These are phyloP conservation scores for Saururus chinensis DNA, from an alignment of 164 flowering plant species.

Conservation along the genomic window DNA sequence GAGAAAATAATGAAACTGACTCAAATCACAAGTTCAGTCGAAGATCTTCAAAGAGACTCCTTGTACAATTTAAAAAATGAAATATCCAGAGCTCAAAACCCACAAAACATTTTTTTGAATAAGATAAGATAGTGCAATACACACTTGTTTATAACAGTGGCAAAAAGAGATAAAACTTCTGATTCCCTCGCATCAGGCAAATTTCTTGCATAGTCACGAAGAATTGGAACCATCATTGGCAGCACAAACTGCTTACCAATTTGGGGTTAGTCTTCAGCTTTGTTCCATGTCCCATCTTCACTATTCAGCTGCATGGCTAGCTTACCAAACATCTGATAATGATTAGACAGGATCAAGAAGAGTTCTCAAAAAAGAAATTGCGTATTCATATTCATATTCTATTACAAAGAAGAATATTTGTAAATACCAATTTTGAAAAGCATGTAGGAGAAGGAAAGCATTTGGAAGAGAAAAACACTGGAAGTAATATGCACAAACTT, in stretches of 20 bases:
- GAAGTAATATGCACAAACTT: too few relatives aligned
- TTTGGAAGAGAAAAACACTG: too few relatives aligned
- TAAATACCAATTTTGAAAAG: too few relatives aligned
- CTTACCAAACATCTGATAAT: conserved; percentile 74
- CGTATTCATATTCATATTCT: neutral
- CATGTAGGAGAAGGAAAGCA: too few relatives aligned
- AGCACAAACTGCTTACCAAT: conserved; percentile 98
- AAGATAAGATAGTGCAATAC: neutral
- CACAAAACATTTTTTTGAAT: neutral
- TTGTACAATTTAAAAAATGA: too few relatives aligned
- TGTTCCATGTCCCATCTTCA: conserved; percentile 99
- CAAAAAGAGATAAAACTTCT: conserved; percentile 93
- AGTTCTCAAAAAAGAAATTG: neutral
- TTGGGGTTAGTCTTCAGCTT: conserved; percentile 94
- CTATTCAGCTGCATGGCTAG: conserved; percentile 80
- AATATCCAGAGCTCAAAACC: neutral
- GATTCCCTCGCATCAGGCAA: conserved; percentile 98
- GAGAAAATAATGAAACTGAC: neutral
- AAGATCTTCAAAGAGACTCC: too few relatives aligned
- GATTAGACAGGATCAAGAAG: neutral
- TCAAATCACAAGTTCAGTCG: neutral
- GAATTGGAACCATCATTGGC: conserved; percentile 99
- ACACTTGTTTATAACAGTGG: conserved; percentile 91
- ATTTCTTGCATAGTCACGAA: conserved; percentile 92
- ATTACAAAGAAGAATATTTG: too few relatives aligned